Evolutionary conservation across 768 basidiomycete species (phyloP).

Genomic region (Suillus variegatus): DNA sequence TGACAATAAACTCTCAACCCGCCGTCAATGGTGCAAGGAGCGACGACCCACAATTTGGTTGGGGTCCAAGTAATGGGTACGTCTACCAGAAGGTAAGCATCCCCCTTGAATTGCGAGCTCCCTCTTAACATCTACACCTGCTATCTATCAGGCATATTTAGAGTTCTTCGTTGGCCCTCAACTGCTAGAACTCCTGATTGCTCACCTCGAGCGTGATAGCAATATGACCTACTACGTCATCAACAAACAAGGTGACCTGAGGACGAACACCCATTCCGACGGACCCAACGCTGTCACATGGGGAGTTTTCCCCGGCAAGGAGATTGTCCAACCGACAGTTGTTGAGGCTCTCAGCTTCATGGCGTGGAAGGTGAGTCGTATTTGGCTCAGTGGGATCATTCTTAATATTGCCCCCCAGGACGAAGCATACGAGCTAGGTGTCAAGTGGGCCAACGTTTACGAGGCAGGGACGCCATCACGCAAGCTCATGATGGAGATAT

Average conservation of each 20-base stretch:
- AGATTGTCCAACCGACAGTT: slow-evolving; percentile 94
- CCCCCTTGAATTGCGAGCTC: not conserved
- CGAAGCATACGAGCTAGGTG: slow-evolving; percentile 90
- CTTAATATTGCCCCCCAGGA: slow-evolving; percentile 52
- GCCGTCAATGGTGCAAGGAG: slow-evolving; percentile 89
- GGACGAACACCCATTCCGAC: slow-evolving; percentile 92
- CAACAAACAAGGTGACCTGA: slow-evolving; percentile 92
- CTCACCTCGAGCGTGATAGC: slow-evolving; percentile 82
- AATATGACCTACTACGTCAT: slow-evolving; percentile 97
- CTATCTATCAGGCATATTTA: slow-evolving; percentile 73
- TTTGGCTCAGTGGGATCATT: slow-evolving; percentile 5
- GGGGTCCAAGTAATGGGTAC: slow-evolving; percentile 93
- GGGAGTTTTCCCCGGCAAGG: slow-evolving; percentile 98
- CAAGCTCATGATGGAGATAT: slow-evolving; percentile 72
- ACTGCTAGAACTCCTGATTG: slow-evolving; percentile 69
- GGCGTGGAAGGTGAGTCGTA: slow-evolving; percentile 82
- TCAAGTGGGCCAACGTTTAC: slow-evolving; percentile 89
- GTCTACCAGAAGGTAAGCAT: slow-evolving; percentile 87
- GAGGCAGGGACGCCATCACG: slow-evolving; percentile 74
- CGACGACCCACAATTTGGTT: slow-evolving; percentile 84
- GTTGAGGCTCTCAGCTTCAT: slow-evolving; percentile 98
- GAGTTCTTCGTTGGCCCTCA: slow-evolving; percentile 90
- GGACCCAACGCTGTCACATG: slow-evolving; percentile 99
- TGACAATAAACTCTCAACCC: slow-evolving; percentile 97
- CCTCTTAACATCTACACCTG: slow-evolving; percentile 4